Evolutionary conservation across 192 early-diverging fungal species (phyloP).

Genomic region (Paraglomus brasilianum): DNA sequence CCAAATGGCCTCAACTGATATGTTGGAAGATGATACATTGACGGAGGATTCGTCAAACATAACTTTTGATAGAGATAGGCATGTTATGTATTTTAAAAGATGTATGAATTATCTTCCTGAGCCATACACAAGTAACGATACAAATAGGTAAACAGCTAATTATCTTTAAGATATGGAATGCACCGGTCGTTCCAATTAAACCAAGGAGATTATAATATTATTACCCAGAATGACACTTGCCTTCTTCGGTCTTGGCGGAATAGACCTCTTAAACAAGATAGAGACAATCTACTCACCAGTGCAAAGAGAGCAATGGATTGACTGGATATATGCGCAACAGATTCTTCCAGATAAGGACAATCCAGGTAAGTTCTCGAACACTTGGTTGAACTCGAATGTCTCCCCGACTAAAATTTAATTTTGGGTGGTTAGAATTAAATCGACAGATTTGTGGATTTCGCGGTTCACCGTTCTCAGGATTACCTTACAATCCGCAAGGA

Average conservation of each 20-base stretch:
- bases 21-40: too few species aligned
- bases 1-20: too few species aligned
- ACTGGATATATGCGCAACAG: constrained; percentile 98
- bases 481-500: constrained; percentile 45
- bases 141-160: constrained; percentile 54
- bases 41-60: too few species aligned
- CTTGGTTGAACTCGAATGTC: too few species aligned
- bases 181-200: not conserved
- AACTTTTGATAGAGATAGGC: constrained; percentile 49
- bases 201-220: not conserved
- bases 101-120: constrained; percentile 70
- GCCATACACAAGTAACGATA: constrained; percentile 68
- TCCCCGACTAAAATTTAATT: constrained; percentile 13
- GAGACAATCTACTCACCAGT: constrained; percentile 51
- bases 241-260: constrained; percentile 77
- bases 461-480: constrained; percentile 68
- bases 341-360: constrained; percentile 48
- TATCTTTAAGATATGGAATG: not conserved
- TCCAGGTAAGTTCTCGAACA: not conserved
- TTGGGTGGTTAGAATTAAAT: constrained; percentile 34
- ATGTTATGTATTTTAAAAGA: constrained; percentile 71
- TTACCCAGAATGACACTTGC: constrained; percentile 78
- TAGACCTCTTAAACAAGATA: constrained; percentile 77
- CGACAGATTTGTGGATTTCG: constrained; percentile 65
- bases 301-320: constrained; percentile 70